phyloP scores from a whole-genome alignment of 2,329 filamentous ascomycete species.

The Sporothrix curviconia region DNA sequence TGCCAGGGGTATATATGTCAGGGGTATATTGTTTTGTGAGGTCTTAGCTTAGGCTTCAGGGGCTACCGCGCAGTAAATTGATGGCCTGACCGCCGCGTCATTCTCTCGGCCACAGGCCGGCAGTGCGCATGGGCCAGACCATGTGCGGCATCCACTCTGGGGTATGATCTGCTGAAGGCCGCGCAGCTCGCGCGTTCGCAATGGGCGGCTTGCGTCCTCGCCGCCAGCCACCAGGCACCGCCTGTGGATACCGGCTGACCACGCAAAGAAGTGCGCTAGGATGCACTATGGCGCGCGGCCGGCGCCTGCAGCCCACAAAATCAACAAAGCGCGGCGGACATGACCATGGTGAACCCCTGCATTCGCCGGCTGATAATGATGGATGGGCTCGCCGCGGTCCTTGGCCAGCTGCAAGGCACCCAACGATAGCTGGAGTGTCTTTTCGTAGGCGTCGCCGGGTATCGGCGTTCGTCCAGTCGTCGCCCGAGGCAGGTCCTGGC shows the following conservation, averaged over 20 bases:
- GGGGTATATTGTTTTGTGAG: no score
- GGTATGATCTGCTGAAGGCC: slow-evolving; percentile 22
- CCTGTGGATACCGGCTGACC: slow-evolving; percentile 17
- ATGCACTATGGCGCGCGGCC: slow-evolving; percentile 24
- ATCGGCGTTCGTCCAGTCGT: slow-evolving; percentile 20
- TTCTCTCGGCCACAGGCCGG: no score
- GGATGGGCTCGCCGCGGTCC: slow-evolving; percentile 26
- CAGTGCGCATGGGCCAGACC: slow-evolving; percentile 23
- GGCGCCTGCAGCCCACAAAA: slow-evolving; percentile 20
- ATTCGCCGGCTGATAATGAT: slow-evolving; percentile 24
- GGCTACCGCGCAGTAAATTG: no score
- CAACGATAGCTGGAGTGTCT: slow-evolving; percentile 24
- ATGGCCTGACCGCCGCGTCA: no score
- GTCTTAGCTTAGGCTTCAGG: no score
- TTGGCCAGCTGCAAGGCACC: slow-evolving; percentile 23
- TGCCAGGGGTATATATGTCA: no score
- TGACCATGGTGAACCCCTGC: slow-evolving; percentile 24
- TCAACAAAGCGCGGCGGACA: slow-evolving; percentile 22
- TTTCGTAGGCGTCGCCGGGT: slow-evolving; percentile 25
- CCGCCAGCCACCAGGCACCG: slow-evolving; percentile 24
- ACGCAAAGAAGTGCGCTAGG: slow-evolving; percentile 25
- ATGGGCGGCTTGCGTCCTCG: slow-evolving; percentile 16
- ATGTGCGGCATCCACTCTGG: slow-evolving; percentile 21
- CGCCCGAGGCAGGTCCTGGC: slow-evolving; percentile 19
- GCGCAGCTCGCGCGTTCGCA: slow-evolving; percentile 23